Evolutionary conservation across 148 eudicot species (phyloP), one percentile per base, ranked within the genome.

Genomic region (Linanthus parryae): DNA sequence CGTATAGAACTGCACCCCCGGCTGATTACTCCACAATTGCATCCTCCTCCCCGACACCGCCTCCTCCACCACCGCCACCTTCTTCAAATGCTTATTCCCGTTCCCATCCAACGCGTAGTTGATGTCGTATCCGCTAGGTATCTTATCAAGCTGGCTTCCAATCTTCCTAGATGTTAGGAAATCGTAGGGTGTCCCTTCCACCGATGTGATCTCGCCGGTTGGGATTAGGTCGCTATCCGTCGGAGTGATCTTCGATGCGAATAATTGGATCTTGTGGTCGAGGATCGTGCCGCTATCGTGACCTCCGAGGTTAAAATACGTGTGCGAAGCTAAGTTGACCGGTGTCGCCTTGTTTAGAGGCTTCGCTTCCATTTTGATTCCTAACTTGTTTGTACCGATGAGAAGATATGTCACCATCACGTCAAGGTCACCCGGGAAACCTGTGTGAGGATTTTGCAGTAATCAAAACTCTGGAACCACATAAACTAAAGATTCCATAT

Each of bases 271-370:
- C 0, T 30, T 55, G 56, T 87, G 95, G 0, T 80, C 70, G 18
- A 87, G 62, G 34, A 83, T 75, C 60, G 73, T 45, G 2, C 91
- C 88, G 9, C 83, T 80, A 30, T 48, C 44, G 41, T 87, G 91
- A 34, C 95, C 91, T 0, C 60, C 85, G 7, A 87, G 88, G 60
- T 87, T 87, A 87, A 87, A 87, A 56, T 87, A 87, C 2, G 68
- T 69, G 59, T 87, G 95, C 35, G 77, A 70, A n/a, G 88, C 91
- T 14, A 87, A 62, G 47, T 83, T 87, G 12, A 87, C 73, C 4
- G 91, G 91, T 7, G 95, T 87, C 9, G 88, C 54, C 72, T 77
- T 75, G 69, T 66, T 68, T 1, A 67, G 54, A 1, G 91, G 41
- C 53, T 56, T 71, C 34, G 95, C 95, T 40, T 24, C 49, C 91